phyloP scores from a whole-genome alignment of 2,329 filamentous ascomycete genomes.

The Epichloe scottii region DNA sequence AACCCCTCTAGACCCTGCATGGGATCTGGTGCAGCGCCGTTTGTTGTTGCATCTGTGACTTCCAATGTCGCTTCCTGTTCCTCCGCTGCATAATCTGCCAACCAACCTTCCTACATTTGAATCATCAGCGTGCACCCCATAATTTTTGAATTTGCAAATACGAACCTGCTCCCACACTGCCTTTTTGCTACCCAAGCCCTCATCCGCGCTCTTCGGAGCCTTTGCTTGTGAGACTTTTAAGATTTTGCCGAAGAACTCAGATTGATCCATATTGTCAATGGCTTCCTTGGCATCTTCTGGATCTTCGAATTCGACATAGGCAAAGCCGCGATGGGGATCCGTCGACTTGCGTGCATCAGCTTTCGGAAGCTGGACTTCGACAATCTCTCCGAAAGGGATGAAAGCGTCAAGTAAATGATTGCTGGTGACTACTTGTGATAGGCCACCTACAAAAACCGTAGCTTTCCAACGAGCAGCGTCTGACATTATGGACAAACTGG shows the following conservation, averaged over 20 bases:
- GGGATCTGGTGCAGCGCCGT: constrained; percentile 57
- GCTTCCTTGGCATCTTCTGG: constrained; percentile 80
- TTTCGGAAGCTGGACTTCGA: constrained; percentile 81
- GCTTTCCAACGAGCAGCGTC: constrained; percentile 76
- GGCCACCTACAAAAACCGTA: constrained; percentile 84
- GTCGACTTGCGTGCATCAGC: constrained; percentile 68
- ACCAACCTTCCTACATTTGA: constrained; percentile 69
- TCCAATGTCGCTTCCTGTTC: constrained; percentile 45
- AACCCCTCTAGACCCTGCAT: constrained; percentile 93
- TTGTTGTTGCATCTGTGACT: constrained; percentile 16
- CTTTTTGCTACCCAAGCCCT: constrained; percentile 83
- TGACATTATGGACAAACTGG: constrained; percentile 45
- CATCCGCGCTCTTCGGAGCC: constrained; percentile 74
- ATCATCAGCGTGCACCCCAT: neutral
- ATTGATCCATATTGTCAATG: constrained; percentile 98
- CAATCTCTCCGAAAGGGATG: constrained; percentile 91
- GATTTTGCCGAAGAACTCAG: constrained; percentile 83
- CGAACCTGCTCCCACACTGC: constrained; percentile 94
- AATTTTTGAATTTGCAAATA: constrained; percentile 7
- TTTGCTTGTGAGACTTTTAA: constrained; percentile 91
- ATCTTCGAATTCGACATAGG: constrained; percentile 89
- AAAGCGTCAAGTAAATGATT: constrained; percentile 79
- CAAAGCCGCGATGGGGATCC: constrained; percentile 81
- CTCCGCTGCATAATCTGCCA: constrained; percentile 77
- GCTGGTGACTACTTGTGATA: constrained; percentile 65